Percentiles rank a stretch among this genome's conserved stretches.
Conservation (phyloP, 164 flowering plant genomes). For the Stephania yunnanensis region DNA sequence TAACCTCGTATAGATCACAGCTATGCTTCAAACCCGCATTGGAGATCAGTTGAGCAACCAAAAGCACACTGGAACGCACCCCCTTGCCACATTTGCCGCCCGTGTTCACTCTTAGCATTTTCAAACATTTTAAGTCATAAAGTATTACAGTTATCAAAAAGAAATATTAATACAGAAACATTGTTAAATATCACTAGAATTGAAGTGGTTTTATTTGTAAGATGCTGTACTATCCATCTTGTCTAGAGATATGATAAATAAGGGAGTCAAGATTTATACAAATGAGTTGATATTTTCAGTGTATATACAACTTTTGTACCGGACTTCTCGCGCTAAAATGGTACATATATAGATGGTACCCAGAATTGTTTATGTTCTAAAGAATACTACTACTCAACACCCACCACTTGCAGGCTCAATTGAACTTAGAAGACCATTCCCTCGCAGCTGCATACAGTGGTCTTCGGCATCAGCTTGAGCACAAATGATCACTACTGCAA, state of each 20-base stretch:
- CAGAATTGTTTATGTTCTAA: neutral
- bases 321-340: slow-evolving; percentile 1
- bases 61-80: too few species aligned
- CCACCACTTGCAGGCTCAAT: slow-evolving; percentile 87
- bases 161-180: neutral
- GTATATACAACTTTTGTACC: slow-evolving; percentile 18
- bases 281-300: slow-evolving; percentile 12
- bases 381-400: slow-evolving; percentile 33
- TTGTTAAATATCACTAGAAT: neutral
- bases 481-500: slow-evolving; percentile 84
- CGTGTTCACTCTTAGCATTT: too few species aligned
- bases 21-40: neutral
- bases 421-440: slow-evolving; percentile 88
- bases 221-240: neutral
- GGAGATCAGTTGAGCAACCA: neutral
- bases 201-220: neutral
- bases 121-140: neutral
- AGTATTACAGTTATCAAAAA: too few species aligned
- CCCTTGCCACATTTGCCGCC: too few species aligned
- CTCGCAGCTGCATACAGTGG: slow-evolving; percentile 84
- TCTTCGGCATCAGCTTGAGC: slow-evolving; percentile 92
- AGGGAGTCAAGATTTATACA: slow-evolving; percentile 7
- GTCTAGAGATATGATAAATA: slow-evolving; percentile 9
- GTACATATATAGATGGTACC: slow-evolving; percentile 1
- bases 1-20: too few species aligned